A percentile compares a stretch with the other conserved stretches of the same genome.
These are phyloP conservation scores for Astragalus glycyphyllos DNA, from an alignment of 306 rosid species.

Conservation along the genomic window DNA sequence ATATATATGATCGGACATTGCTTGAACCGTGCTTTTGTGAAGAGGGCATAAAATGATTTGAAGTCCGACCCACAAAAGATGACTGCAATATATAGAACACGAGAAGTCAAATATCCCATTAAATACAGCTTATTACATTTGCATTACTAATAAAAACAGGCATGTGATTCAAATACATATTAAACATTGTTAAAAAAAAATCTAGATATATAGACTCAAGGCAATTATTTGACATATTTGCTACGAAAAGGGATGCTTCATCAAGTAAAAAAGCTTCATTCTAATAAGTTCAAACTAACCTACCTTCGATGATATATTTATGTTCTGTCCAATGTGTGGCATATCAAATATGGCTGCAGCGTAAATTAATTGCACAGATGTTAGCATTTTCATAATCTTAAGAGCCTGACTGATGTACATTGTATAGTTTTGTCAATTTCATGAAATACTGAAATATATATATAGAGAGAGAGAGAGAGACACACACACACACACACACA, in stretches of 20 bases:
- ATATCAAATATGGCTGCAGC: constrained; percentile 61
- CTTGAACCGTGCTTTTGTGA: constrained; percentile 66
- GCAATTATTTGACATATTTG: constrained; percentile 16
- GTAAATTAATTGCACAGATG: constrained; percentile 31
- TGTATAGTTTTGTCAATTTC: constrained; percentile 12
- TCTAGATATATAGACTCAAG: not conserved
- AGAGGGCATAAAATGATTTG: constrained; percentile 62
- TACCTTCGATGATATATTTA: constrained; percentile 73
- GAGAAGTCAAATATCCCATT: constrained; percentile 33
- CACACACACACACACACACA: too few relatives aligned
- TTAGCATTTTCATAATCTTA: constrained; percentile 30
- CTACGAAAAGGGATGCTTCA: not conserved
- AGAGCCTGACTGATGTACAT: not conserved
- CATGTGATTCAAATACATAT: constrained; percentile 1
- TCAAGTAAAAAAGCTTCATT: constrained; percentile 18
- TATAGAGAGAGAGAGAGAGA: too few relatives aligned
- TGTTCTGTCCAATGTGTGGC: constrained; percentile 59
- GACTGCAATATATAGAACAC: constrained; percentile 62
- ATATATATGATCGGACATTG: constrained; percentile 74
- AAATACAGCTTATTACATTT: constrained; percentile 9
- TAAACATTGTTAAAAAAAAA: constrained; percentile 34
- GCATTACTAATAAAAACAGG: constrained; percentile 9
- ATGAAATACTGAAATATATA: constrained; percentile 4
- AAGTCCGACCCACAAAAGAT: constrained; percentile 77
- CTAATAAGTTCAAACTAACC: constrained; percentile 36